phyloP scores from a whole-genome alignment of 305 asterid species.

The Fraxinus baroniana region DNA sequence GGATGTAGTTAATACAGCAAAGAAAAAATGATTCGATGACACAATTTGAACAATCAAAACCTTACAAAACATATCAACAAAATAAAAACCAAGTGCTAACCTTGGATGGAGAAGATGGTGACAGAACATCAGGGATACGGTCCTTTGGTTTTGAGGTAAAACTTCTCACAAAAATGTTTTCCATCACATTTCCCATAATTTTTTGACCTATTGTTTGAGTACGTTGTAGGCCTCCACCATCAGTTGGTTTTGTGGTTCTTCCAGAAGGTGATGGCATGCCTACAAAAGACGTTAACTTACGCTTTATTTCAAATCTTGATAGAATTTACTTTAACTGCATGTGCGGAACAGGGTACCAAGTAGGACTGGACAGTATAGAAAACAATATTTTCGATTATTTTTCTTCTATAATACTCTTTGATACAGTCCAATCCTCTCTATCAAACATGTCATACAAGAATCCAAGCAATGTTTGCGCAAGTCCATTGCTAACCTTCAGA shows the following conservation, averaged over 20 bases:
- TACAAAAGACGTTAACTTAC: conserved; percentile 28
- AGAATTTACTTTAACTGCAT: conserved; percentile 12
- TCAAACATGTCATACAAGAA: not conserved
- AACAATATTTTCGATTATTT: not conserved
- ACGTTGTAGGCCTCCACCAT: conserved; percentile 60
- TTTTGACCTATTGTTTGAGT: conserved; percentile 95
- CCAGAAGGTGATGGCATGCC: conserved; percentile 90
- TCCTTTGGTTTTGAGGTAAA: conserved; percentile 71
- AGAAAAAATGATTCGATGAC: not conserved
- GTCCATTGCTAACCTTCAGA: conserved; percentile 64
- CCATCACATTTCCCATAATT: conserved; percentile 96
- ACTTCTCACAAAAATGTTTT: conserved; percentile 74
- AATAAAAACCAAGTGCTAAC: conserved; percentile 35
- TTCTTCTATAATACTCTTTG: not conserved
- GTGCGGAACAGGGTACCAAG: not conserved
- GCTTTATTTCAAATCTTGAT: conserved; percentile 17
- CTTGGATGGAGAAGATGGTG: conserved; percentile 83
- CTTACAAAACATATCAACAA: conserved; percentile 14
- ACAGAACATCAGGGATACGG: conserved; percentile 48
- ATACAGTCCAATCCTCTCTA: not conserved
- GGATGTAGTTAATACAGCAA: conserved; percentile 16
- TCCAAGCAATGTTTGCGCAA: conserved; percentile 21
- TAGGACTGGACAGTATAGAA: not conserved
- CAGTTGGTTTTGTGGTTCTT: conserved; percentile 49
- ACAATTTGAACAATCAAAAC: conserved; percentile 17